These are phyloP conservation scores for Candida labiduridarum DNA, from an alignment of 1,139 yeast species.

Conservation along the genomic window DNA sequence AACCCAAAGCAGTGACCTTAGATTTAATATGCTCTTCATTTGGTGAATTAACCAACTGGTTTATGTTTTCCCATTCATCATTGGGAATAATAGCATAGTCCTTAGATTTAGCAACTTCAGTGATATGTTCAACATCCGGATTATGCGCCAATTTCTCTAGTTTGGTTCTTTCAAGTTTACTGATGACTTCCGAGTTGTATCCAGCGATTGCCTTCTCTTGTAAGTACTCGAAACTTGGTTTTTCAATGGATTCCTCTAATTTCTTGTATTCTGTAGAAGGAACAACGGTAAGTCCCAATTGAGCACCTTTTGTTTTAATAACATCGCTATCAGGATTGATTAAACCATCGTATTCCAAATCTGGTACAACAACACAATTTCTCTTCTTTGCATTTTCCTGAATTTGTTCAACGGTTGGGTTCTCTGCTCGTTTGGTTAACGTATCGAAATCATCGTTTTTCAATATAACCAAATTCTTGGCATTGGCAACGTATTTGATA, in stretches of 20 bases:
- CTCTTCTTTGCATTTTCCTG: constrained; percentile 20
- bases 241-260: constrained; percentile 19
- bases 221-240: constrained; percentile 34
- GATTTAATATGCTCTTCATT: constrained; percentile 16
- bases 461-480: constrained; percentile 17
- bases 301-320: constrained; percentile 11
- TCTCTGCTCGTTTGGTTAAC: constrained; percentile 16
- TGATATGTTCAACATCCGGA: constrained; percentile 18
- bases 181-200: constrained; percentile 23
- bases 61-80: constrained; percentile 17
- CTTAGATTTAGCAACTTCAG: constrained; percentile 16
- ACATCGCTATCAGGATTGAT: constrained; percentile 10
- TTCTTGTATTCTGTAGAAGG: constrained; percentile 22
- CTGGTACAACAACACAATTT: constrained; percentile 25
- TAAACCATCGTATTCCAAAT: constrained; percentile 17
- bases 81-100: constrained; percentile 18
- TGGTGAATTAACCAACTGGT: constrained; percentile 21
- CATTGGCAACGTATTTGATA: constrained; percentile 16
- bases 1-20: constrained; percentile 18
- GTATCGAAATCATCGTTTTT: constrained; percentile 9
- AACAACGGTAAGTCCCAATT: constrained; percentile 17
- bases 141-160: constrained; percentile 17
- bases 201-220: constrained; percentile 27
- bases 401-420: constrained; percentile 32
- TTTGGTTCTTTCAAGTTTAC: constrained; percentile 15